Evolutionary conservation across 352 stramenopile species (phyloP), one percentile per base, ranked within the genome.

Genomic region (Phytophthora meadii): DNA sequence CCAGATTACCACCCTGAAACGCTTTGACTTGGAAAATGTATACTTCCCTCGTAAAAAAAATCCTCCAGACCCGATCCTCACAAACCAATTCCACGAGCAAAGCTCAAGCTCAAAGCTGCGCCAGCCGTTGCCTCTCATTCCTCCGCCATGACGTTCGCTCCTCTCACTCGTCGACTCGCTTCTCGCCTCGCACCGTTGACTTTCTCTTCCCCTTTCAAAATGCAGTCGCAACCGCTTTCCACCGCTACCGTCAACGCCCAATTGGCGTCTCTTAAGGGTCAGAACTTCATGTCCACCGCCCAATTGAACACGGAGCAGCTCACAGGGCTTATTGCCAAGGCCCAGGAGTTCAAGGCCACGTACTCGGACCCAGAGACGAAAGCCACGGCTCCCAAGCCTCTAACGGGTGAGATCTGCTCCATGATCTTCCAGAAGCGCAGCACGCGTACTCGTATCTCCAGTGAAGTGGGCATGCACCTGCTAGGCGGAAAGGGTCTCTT

Each of bases 401-500:
- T 93, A 5, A 72, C 72, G 19, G 76, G 77, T 15, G 89, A 96
- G 50, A 90, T 90, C 49, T 90, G 97, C 74, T 93, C 90, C 28
- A 97, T 97, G 89, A 98, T 98, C 68, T 98, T 98, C 74, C 92
- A 98, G 61, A 98, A 98, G 74, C 86, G 93, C 46, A 96, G 83
- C 48, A 98, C 93, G 12, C 91, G 93, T 60, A 98, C 93, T 12
- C 87, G 93, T 22, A 95, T 98, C 32, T 97, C 87, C 50, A 97
- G 89, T 11, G 96, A 99, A 82, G 98, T 98, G 19, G 97, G 97
- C 24, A 99, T 99, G 93, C 85, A 92, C 49, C 59, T 98, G 53
- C 83, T 99, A 11, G 97, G 98, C 47, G 98, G 97, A 27, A 96
- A 98, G 54, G 93, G 93, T 25, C 86, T 99, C 4, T 99, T 99